Conservation (phyloP, 768 basidiomycete species). For the Leccinum longicurvipes region DNA sequence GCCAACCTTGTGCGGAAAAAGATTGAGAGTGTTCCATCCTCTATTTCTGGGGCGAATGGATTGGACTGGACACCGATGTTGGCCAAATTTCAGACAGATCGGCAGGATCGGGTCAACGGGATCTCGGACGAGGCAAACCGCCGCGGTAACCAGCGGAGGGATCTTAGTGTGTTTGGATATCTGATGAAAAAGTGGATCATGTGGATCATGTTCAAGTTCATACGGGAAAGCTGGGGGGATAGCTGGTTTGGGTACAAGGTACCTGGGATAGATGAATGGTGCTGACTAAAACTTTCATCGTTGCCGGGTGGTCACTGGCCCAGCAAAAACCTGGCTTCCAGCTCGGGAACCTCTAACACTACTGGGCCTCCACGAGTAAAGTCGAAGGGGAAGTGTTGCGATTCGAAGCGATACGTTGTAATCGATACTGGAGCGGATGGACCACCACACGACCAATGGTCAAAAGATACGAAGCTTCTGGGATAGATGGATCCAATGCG, state of each 20-base stretch:
- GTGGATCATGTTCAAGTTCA: slow-evolving; percentile 18
- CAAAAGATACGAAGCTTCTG: too few species aligned
- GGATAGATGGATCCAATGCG: too few species aligned
- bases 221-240: slow-evolving; percentile 28
- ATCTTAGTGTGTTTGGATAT: slow-evolving; percentile 15
- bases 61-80: slow-evolving; percentile 17
- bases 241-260: slow-evolving; percentile 30
- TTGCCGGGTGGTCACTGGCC: too few species aligned
- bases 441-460: too few species aligned
- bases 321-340: too few species aligned
- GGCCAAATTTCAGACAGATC: slow-evolving; percentile 22
- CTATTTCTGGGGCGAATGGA: background rate
- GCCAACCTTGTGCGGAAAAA: slow-evolving; percentile 24
- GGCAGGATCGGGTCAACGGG: slow-evolving; percentile 22
- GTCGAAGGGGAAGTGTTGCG: too few species aligned
- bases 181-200: slow-evolving; percentile 27
- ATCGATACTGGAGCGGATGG: too few species aligned
- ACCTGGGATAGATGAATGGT: slow-evolving; percentile 27
- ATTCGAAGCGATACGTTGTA: too few species aligned
- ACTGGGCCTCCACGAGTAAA: too few species aligned
- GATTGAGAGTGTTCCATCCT: background rate
- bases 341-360: too few species aligned
- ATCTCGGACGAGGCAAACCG: slow-evolving; percentile 29
- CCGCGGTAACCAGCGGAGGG: slow-evolving; percentile 24
- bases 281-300: too few species aligned